Base-by-base conservation (phyloP, 176 grass and related monocot genomes). In the Eleusine indica region DNA sequence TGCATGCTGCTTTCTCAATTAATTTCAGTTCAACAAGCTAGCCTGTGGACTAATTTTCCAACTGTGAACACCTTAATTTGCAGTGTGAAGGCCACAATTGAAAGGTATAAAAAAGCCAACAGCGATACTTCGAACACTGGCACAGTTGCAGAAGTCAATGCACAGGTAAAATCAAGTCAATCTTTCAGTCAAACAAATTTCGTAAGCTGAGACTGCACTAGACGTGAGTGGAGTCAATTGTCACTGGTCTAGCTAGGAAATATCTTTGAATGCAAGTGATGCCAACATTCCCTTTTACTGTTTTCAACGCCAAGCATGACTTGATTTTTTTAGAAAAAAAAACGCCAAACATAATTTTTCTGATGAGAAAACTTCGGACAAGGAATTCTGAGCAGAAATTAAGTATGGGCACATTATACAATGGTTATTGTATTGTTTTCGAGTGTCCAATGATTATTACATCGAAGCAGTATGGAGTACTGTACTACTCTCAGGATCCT, bases 31-130 rank as follows among this genome's bases (percentile, higher is more conserved):
- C 7, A 37, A 43, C 15, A 81, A 44, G 30, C 3, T 8, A 17
- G 49, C 9, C 4, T 15, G 57, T 18, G 9, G 77, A 15, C 53
- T 87, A 46, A 86, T 12, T 75, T 12, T 75, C n/a, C 35, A 18
- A 41, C 14, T 18, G n/a, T 63, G 64, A 42, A 68, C 51, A 76
- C 52, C 19, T 14, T 53, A 40, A 64, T n/a, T 41, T 87, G 78
- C 93, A 99, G 97, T 85, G 97, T 99, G 75, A 99, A 94, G 82
- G 75, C 91, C 68, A 92, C 97, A 66, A 94, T 96, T 60, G 93
- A 99, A 75, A 96, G 93, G 86, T 99, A 99, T 83, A 99, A 99
- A 56, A 99, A 94, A 71, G 91, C 93, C 52, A 92, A 82, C 74
- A 90, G 71, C 82, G 97, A 92, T 46, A 89, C 86, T 25, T 76